Evolutionary conservation across 257 asterid species (phyloP).

Genomic region (Petrea volubilis): DNA sequence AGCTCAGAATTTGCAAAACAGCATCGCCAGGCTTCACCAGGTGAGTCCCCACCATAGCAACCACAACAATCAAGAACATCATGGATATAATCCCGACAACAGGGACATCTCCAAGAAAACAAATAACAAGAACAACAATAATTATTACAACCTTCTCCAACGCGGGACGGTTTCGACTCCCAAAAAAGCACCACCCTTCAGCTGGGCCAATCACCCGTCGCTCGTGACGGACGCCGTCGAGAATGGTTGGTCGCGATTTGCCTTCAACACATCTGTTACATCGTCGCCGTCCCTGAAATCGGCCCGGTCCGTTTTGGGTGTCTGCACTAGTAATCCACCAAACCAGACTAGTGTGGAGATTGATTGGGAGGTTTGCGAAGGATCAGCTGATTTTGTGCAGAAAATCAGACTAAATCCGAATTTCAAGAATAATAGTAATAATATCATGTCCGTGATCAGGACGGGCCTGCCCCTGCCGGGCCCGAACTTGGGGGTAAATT

Average conservation of each 20-base stretch:
- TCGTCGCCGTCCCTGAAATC: constrained; percentile 56
- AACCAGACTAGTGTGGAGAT: constrained; percentile 42
- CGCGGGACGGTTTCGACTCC: constrained; percentile 41
- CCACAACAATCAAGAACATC: constrained; percentile 35
- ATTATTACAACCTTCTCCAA: constrained; percentile 39
- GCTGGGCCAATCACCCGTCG: constrained; percentile 85
- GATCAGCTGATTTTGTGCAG: constrained; percentile 85
- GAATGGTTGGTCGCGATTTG: constrained; percentile 90
- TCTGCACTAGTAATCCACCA: constrained; percentile 38
- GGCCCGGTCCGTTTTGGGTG: constrained; percentile 47
- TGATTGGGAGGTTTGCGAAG: constrained; percentile 86
- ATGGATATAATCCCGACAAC: constrained; percentile 31
- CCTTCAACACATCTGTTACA: constrained; percentile 43
- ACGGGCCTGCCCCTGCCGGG: constrained; percentile 85
- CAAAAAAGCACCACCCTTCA: constrained; percentile 38
- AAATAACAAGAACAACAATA: too few relatives aligned
- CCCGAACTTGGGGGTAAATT: constrained; percentile 58
- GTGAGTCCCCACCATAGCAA: constrained; percentile 53
- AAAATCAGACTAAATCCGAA: constrained; percentile 66
- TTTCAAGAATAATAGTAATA: constrained; percentile 7
- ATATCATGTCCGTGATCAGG: constrained; percentile 40
- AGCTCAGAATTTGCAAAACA: constrained; percentile 39
- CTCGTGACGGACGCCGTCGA: constrained; percentile 85
- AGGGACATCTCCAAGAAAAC: constrained; percentile 34
- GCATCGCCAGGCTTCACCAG: constrained; percentile 63